Percentiles rank a stretch among this genome's conserved stretches.
Conservation (phyloP, 1,284 basidiomycete species). For the Cryptococcus sp. region DNA sequence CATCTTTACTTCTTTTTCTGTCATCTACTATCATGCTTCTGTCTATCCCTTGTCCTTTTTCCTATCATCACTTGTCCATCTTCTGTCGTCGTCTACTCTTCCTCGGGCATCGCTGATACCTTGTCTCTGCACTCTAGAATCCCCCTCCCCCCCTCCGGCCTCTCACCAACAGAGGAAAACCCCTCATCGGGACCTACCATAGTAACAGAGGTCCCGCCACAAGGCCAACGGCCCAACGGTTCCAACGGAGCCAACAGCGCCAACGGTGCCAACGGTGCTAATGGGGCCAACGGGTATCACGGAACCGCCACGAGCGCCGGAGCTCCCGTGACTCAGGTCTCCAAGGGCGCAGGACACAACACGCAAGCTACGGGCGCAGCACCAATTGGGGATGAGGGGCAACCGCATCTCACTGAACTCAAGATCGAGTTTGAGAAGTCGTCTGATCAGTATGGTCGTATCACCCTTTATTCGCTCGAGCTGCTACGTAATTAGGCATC, state of each 20-base stretch:
- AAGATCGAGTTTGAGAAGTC: conserved; percentile 51
- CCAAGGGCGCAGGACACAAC: no score
- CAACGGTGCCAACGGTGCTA: conserved; percentile 7
- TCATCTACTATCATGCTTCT: no score
- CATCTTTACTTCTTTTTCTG: conserved; percentile 1
- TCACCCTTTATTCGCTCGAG: conserved; percentile 52
- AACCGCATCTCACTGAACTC: conserved; percentile 35
- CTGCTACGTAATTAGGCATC: conserved; percentile 3
- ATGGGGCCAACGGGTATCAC: conserved; percentile 4
- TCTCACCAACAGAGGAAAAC: conserved; percentile 8
- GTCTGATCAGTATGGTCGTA: conserved; percentile 51
- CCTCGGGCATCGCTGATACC: not conserved
- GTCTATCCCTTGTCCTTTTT: no score
- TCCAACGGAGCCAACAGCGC: conserved; percentile 5
- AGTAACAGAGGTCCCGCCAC: conserved; percentile 15
- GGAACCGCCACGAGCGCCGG: conserved; percentile 10
- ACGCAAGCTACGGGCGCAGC: conserved; percentile 2
- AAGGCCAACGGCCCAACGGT: conserved; percentile 7
- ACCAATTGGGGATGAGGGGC: conserved; percentile 2
- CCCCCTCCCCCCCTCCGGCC: conserved; percentile 16
- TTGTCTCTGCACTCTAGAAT: conserved; percentile 12
- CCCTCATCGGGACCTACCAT: conserved; percentile 20
- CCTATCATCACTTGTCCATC: no score
- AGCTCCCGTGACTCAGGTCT: not conserved
- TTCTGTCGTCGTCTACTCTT: not conserved